phyloP scores from a whole-genome alignment of 2,329 filamentous ascomycete species.

The Plectosphaerella plurivora region DNA sequence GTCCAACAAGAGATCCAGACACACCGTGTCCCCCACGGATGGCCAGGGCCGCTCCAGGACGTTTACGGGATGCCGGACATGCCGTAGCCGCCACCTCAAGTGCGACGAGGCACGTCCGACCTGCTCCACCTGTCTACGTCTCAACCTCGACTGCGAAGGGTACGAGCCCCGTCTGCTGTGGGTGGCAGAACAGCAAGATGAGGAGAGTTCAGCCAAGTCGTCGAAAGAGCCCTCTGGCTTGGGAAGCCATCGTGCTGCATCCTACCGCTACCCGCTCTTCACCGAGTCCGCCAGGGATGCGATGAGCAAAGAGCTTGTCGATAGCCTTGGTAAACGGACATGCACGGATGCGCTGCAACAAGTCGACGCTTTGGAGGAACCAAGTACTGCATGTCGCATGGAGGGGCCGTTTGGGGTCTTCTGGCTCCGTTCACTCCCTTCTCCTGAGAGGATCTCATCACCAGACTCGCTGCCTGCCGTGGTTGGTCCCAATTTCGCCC shows the following conservation, averaged over 20 bases:
- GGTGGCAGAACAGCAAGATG: conserved; percentile 19
- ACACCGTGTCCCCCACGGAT: neutral
- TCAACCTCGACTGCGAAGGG: conserved; percentile 29
- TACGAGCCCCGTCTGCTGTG: conserved; percentile 31
- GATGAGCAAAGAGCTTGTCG: conserved; percentile 28
- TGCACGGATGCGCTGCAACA: conserved; percentile 17
- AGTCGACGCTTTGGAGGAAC: conserved; percentile 11
- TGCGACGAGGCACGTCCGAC: conserved; percentile 36
- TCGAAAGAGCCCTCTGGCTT: too few species aligned
- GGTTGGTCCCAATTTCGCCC: too few species aligned
- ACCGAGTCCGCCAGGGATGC: conserved; percentile 26
- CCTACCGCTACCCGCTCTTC: conserved; percentile 37
- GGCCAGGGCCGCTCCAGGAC: conserved; percentile 12
- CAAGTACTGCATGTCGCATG: conserved; percentile 1
- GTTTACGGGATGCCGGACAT: conserved; percentile 28
- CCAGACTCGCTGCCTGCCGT: too few species aligned
- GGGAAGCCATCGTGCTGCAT: conserved; percentile 9
- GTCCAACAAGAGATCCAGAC: too few species aligned
- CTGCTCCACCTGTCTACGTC: conserved; percentile 29
- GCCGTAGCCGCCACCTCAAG: conserved; percentile 35
- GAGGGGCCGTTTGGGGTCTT: conserved; percentile 14
- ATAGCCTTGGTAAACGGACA: conserved; percentile 20
- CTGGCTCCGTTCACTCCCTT: too few species aligned
- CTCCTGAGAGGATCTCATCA: too few species aligned
- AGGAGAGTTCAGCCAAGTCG: too few species aligned